Percentiles rank a stretch among this genome's conserved stretches.
Evolutionary conservation across 2,329 filamentous ascomycete species (phyloP).

Genomic region (Chaetothyriales sp.): DNA sequence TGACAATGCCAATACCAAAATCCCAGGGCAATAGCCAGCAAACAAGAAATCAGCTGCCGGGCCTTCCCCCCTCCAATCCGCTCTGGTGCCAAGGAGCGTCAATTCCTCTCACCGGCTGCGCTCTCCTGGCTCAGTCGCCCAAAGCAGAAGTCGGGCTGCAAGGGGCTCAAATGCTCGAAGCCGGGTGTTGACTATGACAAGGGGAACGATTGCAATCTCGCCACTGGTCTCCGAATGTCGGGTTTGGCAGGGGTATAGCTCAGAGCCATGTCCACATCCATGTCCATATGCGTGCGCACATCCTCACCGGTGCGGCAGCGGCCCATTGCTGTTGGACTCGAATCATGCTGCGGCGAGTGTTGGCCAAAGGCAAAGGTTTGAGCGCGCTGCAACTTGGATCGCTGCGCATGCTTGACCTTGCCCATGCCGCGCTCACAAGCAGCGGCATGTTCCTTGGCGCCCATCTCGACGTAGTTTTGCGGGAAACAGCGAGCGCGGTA

Average conservation of each 20-base stretch:
- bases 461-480: conserved; percentile 95
- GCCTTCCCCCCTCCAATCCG: background rate
- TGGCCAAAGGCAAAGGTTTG: conserved; percentile 94
- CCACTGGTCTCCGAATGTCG: background rate
- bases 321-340: conserved; percentile 45
- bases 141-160: background rate
- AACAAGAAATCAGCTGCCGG: background rate
- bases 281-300: conserved; percentile 3
- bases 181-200: background rate
- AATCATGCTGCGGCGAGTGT: conserved; percentile 46
- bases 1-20: background rate
- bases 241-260: conserved; percentile 13
- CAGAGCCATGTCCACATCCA: conserved; percentile 17
- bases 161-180: background rate
- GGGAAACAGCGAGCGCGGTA: conserved; percentile 75
- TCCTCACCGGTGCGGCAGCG: conserved; percentile 19
- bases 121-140: background rate
- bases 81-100: background rate
- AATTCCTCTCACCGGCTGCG: background rate
- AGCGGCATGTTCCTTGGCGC: conserved; percentile 74
- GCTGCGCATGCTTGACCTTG: conserved; percentile 59
- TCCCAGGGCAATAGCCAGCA: background rate
- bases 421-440: conserved; percentile 93
- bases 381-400: conserved; percentile 71
- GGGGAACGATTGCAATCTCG: background rate